These are phyloP conservation scores for Collybia nuda DNA, from an alignment of 768 basidiomycete genomes.

Conservation along the genomic window DNA sequence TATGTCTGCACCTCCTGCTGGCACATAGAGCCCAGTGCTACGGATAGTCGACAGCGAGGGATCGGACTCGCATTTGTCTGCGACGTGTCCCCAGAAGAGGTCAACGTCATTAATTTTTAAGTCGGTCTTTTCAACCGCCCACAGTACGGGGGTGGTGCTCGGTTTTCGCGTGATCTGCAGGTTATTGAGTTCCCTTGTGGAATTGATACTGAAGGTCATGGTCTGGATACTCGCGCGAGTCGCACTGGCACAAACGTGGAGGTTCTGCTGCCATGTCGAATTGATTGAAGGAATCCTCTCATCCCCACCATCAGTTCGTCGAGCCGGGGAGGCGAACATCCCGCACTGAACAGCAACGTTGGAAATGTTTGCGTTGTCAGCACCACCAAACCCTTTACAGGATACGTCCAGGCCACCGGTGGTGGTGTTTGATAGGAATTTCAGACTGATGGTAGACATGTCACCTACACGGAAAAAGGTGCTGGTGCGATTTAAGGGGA, in stretches of 20 bases:
- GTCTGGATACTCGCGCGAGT: constrained; percentile 14
- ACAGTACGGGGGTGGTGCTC: constrained; percentile 11
- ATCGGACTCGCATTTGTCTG: too few species aligned
- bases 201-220: constrained; percentile 13
- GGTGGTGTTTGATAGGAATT: constrained; percentile 1
- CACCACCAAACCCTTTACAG: constrained; percentile 17
- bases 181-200: constrained; percentile 3
- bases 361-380: constrained; percentile 16
- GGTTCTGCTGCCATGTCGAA: constrained; percentile 19
- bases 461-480: constrained; percentile 7
- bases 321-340: constrained; percentile 15
- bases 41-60: not conserved
- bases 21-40: constrained; percentile 15
- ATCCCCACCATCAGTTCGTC: constrained; percentile 20
- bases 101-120: constrained; percentile 11
- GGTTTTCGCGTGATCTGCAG: constrained; percentile 6
- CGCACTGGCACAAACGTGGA: constrained; percentile 16
- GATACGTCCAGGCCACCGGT: not conserved
- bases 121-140: constrained; percentile 9
- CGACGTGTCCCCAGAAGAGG: constrained; percentile 14
- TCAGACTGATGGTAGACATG: constrained; percentile 2
- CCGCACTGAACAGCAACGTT: constrained; percentile 20
- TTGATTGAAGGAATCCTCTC: constrained; percentile 5
- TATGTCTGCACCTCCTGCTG: constrained; percentile 10
- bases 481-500: constrained; percentile 2